Percentiles rank a stretch among this genome's conserved stretches.
phyloP scores from a whole-genome alignment of 495 filamentous ascomycete species.

The Penicillium macrosclerotiorum region DNA sequence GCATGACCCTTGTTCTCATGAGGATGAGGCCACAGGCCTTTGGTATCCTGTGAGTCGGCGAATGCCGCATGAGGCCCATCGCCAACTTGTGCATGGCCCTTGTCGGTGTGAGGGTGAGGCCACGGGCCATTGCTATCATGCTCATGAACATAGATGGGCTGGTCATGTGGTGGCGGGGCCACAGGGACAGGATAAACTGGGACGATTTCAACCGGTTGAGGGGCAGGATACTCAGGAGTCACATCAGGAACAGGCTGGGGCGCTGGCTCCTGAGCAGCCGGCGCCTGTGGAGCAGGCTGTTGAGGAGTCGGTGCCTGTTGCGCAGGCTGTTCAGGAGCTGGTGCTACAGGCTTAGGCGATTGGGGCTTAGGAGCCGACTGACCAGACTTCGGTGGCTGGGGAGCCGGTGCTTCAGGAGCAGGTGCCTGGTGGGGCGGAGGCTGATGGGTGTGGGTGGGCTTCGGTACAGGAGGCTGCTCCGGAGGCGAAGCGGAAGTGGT shows the following conservation, averaged over 20 bases:
- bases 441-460: not conserved
- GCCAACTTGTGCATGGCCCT: slow-evolving; percentile 2
- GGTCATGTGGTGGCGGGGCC: slow-evolving; percentile 11
- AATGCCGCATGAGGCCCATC: not conserved
- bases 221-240: slow-evolving; percentile 1
- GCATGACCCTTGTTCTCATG: not conserved
- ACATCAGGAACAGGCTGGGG: not conserved
- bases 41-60: slow-evolving; percentile 1
- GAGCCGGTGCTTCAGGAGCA: not conserved
- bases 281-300: slow-evolving; percentile 4
- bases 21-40: slow-evolving; percentile 8
- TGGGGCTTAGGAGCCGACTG: slow-evolving; percentile 3
- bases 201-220: slow-evolving; percentile 1
- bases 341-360: not conserved
- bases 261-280: not conserved
- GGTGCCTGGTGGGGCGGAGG: slow-evolving; percentile 7
- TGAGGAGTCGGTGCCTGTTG: slow-evolving; percentile 1
- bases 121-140: slow-evolving; percentile 6
- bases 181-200: slow-evolving; percentile 16
- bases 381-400: not conserved
- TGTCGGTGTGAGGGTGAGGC: slow-evolving; percentile 1
- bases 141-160: slow-evolving; percentile 9
- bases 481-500: not conserved
- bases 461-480: not conserved
- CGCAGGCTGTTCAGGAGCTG: not conserved